These are phyloP conservation scores for Orychophragmus violaceus DNA, from an alignment of 345 rosid genomes.

Conservation along the genomic window DNA sequence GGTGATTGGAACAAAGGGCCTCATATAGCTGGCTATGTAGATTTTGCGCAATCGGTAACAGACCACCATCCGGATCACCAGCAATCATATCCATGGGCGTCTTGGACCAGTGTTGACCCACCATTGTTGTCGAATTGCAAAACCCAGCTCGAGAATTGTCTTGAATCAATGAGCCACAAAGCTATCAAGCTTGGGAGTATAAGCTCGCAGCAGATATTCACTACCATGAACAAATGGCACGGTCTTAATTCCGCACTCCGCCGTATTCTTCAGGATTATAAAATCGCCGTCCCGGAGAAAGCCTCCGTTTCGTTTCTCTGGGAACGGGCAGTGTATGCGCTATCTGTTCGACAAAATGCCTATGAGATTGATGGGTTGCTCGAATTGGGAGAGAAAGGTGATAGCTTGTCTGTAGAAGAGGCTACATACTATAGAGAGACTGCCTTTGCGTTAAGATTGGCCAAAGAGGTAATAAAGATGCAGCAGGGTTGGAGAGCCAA, in stretches of 20 bases:
- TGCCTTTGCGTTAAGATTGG: slow-evolving; percentile 66
- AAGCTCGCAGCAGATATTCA: slow-evolving; percentile 66
- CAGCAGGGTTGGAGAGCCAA: slow-evolving; percentile 75
- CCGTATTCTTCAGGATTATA: slow-evolving; percentile 35
- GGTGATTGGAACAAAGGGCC: slow-evolving; percentile 77
- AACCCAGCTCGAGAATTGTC: slow-evolving; percentile 80
- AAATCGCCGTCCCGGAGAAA: slow-evolving; percentile 40
- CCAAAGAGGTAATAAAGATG: slow-evolving; percentile 64
- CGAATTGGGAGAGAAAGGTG: slow-evolving; percentile 45
- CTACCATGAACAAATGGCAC: slow-evolving; percentile 80
- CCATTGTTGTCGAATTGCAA: slow-evolving; percentile 54
- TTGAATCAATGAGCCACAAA: slow-evolving; percentile 68
- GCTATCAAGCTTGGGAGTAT: slow-evolving; percentile 67
- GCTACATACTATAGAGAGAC: slow-evolving; percentile 73
- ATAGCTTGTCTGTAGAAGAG: slow-evolving; percentile 63
- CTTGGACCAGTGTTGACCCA: slow-evolving; percentile 69
- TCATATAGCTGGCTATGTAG: slow-evolving; percentile 76
- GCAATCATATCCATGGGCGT: slow-evolving; percentile 68
- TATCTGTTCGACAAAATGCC: slow-evolving; percentile 69
- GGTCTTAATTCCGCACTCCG: slow-evolving; percentile 57
- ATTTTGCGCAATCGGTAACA: slow-evolving; percentile 69
- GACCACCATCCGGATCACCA: slow-evolving; percentile 65
- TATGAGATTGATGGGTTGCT: slow-evolving; percentile 62
- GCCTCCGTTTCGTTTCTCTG: slow-evolving; percentile 55
- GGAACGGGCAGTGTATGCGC: slow-evolving; percentile 58